Evolutionary conservation across 352 stramenopile genomes (phyloP).

Genomic region (Globisporangium cylindrosporum): DNA sequence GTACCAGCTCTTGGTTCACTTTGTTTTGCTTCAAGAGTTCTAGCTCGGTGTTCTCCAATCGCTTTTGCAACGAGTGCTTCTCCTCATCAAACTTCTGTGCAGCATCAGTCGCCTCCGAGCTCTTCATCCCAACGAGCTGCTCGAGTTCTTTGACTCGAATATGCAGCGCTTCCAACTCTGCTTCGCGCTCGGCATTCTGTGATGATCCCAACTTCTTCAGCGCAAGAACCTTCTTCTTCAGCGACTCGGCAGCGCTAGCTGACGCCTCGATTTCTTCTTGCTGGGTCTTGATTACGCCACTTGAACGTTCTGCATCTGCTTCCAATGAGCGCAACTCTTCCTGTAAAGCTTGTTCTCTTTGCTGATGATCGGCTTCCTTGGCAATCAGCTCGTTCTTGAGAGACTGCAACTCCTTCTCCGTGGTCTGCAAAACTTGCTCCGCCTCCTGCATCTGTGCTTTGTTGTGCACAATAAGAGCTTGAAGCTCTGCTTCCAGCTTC

Average conservation of each 20-base stretch:
- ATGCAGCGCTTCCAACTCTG: conserved; percentile 26
- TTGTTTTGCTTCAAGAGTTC: conserved; percentile 20
- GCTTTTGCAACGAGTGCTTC: conserved; percentile 26
- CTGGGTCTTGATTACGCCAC: not conserved
- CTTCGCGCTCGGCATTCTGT: conserved; percentile 21
- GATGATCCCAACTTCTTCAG: not conserved
- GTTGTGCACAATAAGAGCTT: not conserved
- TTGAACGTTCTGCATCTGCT: conserved; percentile 4
- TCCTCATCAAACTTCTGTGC: conserved; percentile 21
- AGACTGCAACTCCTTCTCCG: conserved; percentile 7
- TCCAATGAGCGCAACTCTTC: conserved; percentile 6
- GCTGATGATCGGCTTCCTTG: not conserved
- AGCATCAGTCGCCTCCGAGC: conserved; percentile 20
- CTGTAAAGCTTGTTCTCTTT: conserved; percentile 5
- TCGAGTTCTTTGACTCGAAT: conserved; percentile 31
- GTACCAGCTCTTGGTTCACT: conserved; percentile 26
- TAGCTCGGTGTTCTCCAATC: conserved; percentile 27
- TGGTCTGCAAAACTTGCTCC: not conserved
- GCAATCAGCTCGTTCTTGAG: conserved; percentile 3
- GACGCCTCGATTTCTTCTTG: not conserved
- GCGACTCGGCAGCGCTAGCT: not conserved
- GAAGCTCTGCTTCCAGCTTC: conserved; percentile 8
- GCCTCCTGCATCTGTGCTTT: not conserved
- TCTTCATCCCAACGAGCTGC: conserved; percentile 33
- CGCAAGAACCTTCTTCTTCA: not conserved